Conservation (phyloP, 106 monocot species). For the Dendrobium catenatum region DNA sequence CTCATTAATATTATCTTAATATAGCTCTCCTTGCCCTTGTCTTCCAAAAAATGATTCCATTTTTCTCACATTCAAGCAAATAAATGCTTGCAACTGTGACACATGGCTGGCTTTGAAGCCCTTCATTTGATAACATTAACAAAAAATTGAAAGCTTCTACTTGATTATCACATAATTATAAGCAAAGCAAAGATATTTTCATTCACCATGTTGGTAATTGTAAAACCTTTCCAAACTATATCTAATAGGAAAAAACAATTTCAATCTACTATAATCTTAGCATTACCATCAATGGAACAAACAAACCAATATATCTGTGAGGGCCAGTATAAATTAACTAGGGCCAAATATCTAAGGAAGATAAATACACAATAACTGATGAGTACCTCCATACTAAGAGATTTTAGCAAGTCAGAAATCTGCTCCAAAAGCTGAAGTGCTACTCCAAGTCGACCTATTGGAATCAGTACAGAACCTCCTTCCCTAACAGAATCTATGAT, state of each 20-base stretch:
- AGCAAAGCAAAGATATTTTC: not conserved
- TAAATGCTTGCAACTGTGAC: not conserved
- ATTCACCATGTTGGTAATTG: not conserved
- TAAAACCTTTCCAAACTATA: not conserved
- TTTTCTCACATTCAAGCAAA: not conserved
- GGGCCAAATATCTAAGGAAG: not conserved
- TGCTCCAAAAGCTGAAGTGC: conserved; percentile 61
- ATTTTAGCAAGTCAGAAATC: conserved; percentile 46
- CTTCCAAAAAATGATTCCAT: not conserved
- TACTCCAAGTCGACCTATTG: conserved; percentile 57
- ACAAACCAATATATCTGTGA: not conserved
- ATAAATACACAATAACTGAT: not conserved
- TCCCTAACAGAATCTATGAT: conserved; percentile 48
- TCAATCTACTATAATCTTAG: not conserved
- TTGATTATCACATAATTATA: not conserved
- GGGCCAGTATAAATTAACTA: not conserved
- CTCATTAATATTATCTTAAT: not conserved
- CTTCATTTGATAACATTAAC: not conserved
- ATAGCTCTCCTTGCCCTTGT: not conserved
- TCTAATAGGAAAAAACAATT: not conserved
- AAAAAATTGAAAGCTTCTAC: not conserved
- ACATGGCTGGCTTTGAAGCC: not conserved
- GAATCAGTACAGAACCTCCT: conserved; percentile 86
- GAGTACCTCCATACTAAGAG: conserved; percentile 51
- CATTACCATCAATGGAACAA: not conserved